A percentile compares a stretch with the other conserved stretches of the same genome.
Evolutionary conservation across 169 alveolate species (phyloP).

Genomic region (Plasmodium cynomolgi): DNA sequence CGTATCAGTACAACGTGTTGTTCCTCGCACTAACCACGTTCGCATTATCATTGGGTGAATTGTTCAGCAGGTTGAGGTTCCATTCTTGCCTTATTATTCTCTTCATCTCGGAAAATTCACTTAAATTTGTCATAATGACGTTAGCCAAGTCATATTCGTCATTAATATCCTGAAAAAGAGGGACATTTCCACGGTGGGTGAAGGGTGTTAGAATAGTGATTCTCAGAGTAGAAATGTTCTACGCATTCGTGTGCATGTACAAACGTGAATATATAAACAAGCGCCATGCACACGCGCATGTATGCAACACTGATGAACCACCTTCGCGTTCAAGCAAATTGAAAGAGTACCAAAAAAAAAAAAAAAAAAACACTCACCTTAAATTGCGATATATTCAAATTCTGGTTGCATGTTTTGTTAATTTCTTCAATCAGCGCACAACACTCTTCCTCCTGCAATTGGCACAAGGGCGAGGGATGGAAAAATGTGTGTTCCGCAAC

Average conservation of each 20-base stretch:
- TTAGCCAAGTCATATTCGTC: slow-evolving; percentile 71
- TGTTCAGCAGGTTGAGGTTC: slow-evolving; percentile 48
- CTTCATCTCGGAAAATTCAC: slow-evolving; percentile 45
- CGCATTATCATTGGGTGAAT: slow-evolving; percentile 67
- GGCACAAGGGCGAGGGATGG: neutral
- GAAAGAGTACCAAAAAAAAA: neutral
- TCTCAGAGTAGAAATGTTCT: neutral
- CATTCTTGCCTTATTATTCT: slow-evolving; percentile 67
- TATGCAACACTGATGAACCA: neutral
- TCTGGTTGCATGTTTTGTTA: slow-evolving; percentile 57
- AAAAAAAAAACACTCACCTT: slow-evolving; percentile 21
- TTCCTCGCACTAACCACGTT: slow-evolving; percentile 5
- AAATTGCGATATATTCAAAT: slow-evolving; percentile 62
- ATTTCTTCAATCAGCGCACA: slow-evolving; percentile 63
- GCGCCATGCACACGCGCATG: neutral
- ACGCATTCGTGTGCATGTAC: neutral
- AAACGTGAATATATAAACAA: neutral
- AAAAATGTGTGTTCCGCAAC: neutral
- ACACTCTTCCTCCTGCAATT: slow-evolving; percentile 48
- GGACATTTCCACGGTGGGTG: neutral
- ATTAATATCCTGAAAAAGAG: slow-evolving; percentile 38
- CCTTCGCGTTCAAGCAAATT: neutral
- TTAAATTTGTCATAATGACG: slow-evolving; percentile 52
- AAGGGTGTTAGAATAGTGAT: neutral
- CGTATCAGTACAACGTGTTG: neutral